Evolutionary conservation across 768 basidiomycete species (phyloP).

Genomic region (Rickenella mellea): DNA sequence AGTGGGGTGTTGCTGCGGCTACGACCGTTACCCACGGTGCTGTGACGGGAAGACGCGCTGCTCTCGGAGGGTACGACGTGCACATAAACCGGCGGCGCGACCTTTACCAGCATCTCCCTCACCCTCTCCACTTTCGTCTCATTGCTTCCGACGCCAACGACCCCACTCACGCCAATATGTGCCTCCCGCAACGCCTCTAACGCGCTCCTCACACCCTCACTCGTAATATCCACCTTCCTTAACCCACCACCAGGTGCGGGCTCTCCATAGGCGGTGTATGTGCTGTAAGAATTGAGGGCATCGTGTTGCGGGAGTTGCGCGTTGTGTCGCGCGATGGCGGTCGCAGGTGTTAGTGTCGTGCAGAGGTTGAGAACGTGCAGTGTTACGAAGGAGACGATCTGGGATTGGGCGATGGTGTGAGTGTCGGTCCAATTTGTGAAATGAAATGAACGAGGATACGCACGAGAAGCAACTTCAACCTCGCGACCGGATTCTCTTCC

Average conservation of each 20-base stretch:
- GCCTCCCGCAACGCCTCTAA: slow-evolving; percentile 25
- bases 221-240: slow-evolving; percentile 63
- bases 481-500: slow-evolving; percentile 72
- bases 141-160: slow-evolving; percentile 44
- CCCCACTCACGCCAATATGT: slow-evolving; percentile 28
- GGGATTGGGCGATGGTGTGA: slow-evolving; percentile 1
- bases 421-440: slow-evolving; percentile 1
- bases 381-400: slow-evolving; percentile 86
- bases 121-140: slow-evolving; percentile 16
- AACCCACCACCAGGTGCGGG: slow-evolving; percentile 14
- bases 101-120: slow-evolving; percentile 45
- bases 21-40: slow-evolving; percentile 1
- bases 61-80: slow-evolving; percentile 27
- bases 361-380: slow-evolving; percentile 90
- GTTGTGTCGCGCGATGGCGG: slow-evolving; percentile 37
- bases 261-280: slow-evolving; percentile 5
- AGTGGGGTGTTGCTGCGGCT: slow-evolving; percentile 3
- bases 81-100: slow-evolving; percentile 52
- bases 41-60: slow-evolving; percentile 2
- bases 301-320: slow-evolving; percentile 10
- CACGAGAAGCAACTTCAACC: slow-evolving; percentile 83
- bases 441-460: slow-evolving; percentile 15
- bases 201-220: slow-evolving; percentile 43
- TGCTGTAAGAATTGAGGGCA: slow-evolving; percentile 12
- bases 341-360: slow-evolving; percentile 75